These are phyloP conservation scores for Intubia oerlemansii DNA, from an alignment of 2,329 filamentous ascomycete genomes.

Conservation along the genomic window DNA sequence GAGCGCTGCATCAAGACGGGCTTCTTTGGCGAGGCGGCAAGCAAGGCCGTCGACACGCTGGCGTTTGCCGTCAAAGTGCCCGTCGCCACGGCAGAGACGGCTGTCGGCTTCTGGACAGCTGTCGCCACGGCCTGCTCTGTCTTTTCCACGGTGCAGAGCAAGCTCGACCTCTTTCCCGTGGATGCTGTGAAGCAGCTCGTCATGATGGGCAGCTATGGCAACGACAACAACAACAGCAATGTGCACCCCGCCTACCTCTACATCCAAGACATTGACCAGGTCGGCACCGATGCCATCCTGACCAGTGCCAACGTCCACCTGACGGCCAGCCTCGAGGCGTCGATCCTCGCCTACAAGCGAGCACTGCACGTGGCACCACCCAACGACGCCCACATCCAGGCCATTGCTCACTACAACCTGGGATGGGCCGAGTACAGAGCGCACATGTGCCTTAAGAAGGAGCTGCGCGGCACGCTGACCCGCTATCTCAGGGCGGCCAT, in stretches of 20 bases:
- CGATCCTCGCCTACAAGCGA: slow-evolving; percentile 72
- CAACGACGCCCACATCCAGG: slow-evolving; percentile 65
- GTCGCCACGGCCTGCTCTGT: slow-evolving; percentile 74
- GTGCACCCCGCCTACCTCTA: slow-evolving; percentile 28
- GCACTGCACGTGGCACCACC: slow-evolving; percentile 54
- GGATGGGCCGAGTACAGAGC: slow-evolving; percentile 84
- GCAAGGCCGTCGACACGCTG: slow-evolving; percentile 49
- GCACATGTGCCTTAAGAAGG: slow-evolving; percentile 39
- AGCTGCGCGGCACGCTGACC: slow-evolving; percentile 33
- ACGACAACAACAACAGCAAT: background rate
- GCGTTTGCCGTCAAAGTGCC: slow-evolving; percentile 41
- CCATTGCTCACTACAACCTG: slow-evolving; percentile 92
- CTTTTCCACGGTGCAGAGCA: slow-evolving; percentile 59
- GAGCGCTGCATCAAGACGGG: slow-evolving; percentile 61
- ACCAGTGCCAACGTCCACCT: slow-evolving; percentile 27
- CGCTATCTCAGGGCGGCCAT: slow-evolving; percentile 64
- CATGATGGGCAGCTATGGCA: slow-evolving; percentile 22
- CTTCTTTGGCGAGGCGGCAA: slow-evolving; percentile 62
- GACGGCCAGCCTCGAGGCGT: slow-evolving; percentile 41
- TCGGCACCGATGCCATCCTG: slow-evolving; percentile 22
- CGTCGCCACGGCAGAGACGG: slow-evolving; percentile 42
- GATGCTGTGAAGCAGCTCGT: slow-evolving; percentile 31
- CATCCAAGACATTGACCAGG: slow-evolving; percentile 48
- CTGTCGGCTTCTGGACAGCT: slow-evolving; percentile 80
- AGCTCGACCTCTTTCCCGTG: slow-evolving; percentile 38